Percentiles rank a stretch among this genome's conserved stretches.
Conservation (phyloP, 257 asterid species). For the Petrea volubilis region DNA sequence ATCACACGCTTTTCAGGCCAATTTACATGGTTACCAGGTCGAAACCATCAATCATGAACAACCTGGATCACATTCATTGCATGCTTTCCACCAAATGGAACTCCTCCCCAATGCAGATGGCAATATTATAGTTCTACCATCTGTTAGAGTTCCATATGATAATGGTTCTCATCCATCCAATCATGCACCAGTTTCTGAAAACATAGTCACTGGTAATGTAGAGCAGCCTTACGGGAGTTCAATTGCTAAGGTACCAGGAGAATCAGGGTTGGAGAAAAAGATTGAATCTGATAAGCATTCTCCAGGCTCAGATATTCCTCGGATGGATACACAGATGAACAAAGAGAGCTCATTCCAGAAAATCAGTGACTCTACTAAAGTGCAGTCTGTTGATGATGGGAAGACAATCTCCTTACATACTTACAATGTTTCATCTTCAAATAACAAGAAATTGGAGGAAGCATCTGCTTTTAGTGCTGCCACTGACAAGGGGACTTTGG, state of each 20-base stretch:
- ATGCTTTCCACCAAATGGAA: slow-evolving; percentile 36
- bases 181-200: slow-evolving; percentile 41
- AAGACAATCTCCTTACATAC: slow-evolving; percentile 39
- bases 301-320: slow-evolving; percentile 37
- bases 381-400: slow-evolving; percentile 44
- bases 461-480: slow-evolving; percentile 37
- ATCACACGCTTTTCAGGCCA: slow-evolving; percentile 45
- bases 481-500: slow-evolving; percentile 34
- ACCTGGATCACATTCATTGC: slow-evolving; percentile 48
- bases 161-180: slow-evolving; percentile 46
- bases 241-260: slow-evolving; percentile 36
- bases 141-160: slow-evolving; percentile 37
- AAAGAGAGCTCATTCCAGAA: slow-evolving; percentile 50
- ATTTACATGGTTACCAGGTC: slow-evolving; percentile 40
- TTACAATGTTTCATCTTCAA: slow-evolving; percentile 27
- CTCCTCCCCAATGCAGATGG: slow-evolving; percentile 35
- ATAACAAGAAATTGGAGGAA: slow-evolving; percentile 38
- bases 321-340: slow-evolving; percentile 48
- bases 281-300: slow-evolving; percentile 44
- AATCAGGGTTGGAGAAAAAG: slow-evolving; percentile 42
- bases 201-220: slow-evolving; percentile 30
- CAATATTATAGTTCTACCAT: slow-evolving; percentile 25
- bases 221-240: slow-evolving; percentile 41
- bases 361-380: slow-evolving; percentile 43
- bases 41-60: slow-evolving; percentile 42